A percentile compares a stretch with the other conserved stretches of the same genome.
These are phyloP conservation scores for Escallonia herrerae DNA, from an alignment of 129 eudicot species.

Conservation along the genomic window DNA sequence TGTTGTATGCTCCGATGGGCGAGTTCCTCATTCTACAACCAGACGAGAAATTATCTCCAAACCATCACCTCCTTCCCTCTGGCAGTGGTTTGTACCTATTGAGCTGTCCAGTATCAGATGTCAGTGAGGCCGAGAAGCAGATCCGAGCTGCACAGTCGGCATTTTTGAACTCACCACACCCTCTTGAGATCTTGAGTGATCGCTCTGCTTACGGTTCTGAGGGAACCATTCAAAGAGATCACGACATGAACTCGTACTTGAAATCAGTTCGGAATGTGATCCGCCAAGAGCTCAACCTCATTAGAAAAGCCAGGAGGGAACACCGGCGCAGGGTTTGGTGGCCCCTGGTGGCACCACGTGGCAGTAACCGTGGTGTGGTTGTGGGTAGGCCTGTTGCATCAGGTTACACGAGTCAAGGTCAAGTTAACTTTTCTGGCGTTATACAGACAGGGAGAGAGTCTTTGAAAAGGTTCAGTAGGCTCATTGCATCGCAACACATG, in stretches of 20 bases:
- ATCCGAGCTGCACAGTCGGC: conserved; percentile 53
- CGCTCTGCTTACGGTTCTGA: conserved; percentile 70
- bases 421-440: conserved; percentile 41
- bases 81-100: conserved; percentile 77
- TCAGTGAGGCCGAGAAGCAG: conserved; percentile 52
- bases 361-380: conserved; percentile 11
- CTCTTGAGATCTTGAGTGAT: conserved; percentile 85
- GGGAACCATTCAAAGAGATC: conserved; percentile 74
- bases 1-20: conserved; percentile 79
- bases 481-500: conserved; percentile 76
- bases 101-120: conserved; percentile 30
- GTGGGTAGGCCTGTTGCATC: conserved; percentile 16
- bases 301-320: conserved; percentile 51
- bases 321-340: conserved; percentile 60
- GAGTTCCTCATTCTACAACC: conserved; percentile 90
- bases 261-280: conserved; percentile 57
- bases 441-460: conserved; percentile 50
- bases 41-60: conserved; percentile 66
- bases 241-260: conserved; percentile 73
- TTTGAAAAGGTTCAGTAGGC: conserved; percentile 51
- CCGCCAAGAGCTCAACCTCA: conserved; percentile 57
- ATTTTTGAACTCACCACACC: conserved; percentile 84
- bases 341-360: conserved; percentile 54
- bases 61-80: conserved; percentile 77
- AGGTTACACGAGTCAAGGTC: conserved; percentile 22